Percentiles rank a stretch among this genome's conserved stretches.
Conservation (phyloP, 352 stramenopile species). For the Pythium graminicola region DNA sequence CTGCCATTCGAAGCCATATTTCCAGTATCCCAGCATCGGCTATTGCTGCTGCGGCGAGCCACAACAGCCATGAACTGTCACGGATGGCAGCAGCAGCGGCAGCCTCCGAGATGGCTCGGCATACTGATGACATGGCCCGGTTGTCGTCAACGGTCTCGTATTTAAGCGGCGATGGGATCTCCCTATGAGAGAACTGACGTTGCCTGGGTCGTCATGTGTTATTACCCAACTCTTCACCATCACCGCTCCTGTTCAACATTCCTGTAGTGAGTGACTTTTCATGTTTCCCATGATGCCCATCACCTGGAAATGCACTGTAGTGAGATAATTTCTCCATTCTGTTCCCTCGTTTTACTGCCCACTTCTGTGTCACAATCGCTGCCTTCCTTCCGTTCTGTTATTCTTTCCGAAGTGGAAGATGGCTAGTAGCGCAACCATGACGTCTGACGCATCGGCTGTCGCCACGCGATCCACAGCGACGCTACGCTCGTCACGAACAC, state of each 20-base stretch:
- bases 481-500: slow-evolving; percentile 1
- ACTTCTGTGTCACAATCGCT: not conserved
- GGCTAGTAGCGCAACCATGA: no score
- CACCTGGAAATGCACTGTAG: slow-evolving; percentile 4
- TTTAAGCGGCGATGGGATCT: slow-evolving; percentile 64
- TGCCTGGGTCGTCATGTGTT: no score
- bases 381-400: not conserved
- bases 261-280: no score
- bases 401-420: not conserved
- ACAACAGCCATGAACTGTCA: slow-evolving; percentile 18
- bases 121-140: slow-evolving; percentile 51
- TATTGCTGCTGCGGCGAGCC: slow-evolving; percentile 12
- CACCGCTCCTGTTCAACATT: no score
- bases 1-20: not conserved
- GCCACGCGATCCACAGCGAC: slow-evolving; percentile 1
- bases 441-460: no score
- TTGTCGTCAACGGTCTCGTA: slow-evolving; percentile 51
- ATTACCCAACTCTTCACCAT: no score
- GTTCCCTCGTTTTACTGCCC: not conserved
- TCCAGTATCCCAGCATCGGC: slow-evolving; percentile 9
- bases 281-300: no score
- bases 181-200: no score
- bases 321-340: not conserved
- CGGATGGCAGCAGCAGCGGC: slow-evolving; percentile 15
- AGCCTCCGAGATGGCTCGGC: slow-evolving; percentile 34